A percentile compares a stretch with the other conserved stretches of the same genome.
phyloP scores from a whole-genome alignment of 202 grass and related monocot species.

The Setaria italica region DNA sequence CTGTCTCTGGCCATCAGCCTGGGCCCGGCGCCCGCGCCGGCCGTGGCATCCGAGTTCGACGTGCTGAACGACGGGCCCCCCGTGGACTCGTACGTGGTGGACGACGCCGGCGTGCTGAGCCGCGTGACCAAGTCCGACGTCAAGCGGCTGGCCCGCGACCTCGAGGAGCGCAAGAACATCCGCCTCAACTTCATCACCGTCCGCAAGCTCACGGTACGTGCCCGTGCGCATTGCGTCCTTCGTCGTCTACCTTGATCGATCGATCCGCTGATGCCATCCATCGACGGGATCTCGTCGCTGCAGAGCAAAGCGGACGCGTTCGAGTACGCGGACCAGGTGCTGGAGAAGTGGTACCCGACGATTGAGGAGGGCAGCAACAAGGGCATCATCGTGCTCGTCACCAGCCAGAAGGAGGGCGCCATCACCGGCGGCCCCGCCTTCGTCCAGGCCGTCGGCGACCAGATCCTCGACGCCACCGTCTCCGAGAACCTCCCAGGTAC shows the following conservation, averaged over 20 bases:
- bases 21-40: conserved; percentile 59
- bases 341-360: conserved; percentile 99
- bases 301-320: conserved; percentile 99
- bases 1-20: conserved; percentile 83
- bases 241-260: too few relatives aligned
- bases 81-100: conserved; percentile 76
- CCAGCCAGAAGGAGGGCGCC: conserved; percentile 98
- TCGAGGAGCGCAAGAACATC: conserved; percentile 88
- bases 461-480: conserved; percentile 75
- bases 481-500: conserved; percentile 93
- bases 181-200: conserved; percentile 93
- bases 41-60: conserved; percentile 83
- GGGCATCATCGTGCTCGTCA: conserved; percentile 92
- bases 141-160: conserved; percentile 74
- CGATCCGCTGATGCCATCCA: too few relatives aligned
- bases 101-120: conserved; percentile 96
- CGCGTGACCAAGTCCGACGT: conserved; percentile 96
- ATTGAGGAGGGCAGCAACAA: conserved; percentile 93
- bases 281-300: too few relatives aligned
- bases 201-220: conserved; percentile 88
- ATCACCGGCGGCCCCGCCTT: conserved; percentile 94
- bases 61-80: conserved; percentile 85
- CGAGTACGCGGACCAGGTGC: conserved; percentile 94
- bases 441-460: conserved; percentile 81
- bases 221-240: background rate